Conservation (phyloP, 805 yeast species). For the Priceomyces haplophilus region DNA sequence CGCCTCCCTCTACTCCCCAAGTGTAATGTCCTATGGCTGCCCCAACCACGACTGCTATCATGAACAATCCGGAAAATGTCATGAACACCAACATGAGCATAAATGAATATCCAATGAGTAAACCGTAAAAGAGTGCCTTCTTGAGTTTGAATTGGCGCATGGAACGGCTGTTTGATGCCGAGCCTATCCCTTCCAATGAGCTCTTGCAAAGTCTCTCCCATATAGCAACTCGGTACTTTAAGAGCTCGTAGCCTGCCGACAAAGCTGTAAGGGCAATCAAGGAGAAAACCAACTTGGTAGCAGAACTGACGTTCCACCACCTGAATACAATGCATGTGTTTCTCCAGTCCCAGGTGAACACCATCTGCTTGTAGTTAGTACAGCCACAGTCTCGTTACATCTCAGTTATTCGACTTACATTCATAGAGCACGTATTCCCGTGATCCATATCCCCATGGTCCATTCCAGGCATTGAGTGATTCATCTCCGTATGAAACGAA, state of each 20-base stretch:
- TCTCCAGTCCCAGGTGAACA: conserved; percentile 75
- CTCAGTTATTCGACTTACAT: conserved; percentile 27
- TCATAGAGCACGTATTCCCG: conserved; percentile 51
- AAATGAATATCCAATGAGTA: conserved; percentile 68
- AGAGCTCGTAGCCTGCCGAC: conserved; percentile 59
- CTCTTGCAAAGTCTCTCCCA: conserved; percentile 25
- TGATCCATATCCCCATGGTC: conserved; percentile 16
- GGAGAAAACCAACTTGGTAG: conserved; percentile 49
- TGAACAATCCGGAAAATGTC: conserved; percentile 86
- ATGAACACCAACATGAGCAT: conserved; percentile 76
- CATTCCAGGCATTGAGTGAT: conserved; percentile 21
- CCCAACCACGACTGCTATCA: conserved; percentile 70
- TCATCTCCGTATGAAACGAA: conserved; percentile 8
- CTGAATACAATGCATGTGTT: conserved; percentile 69
- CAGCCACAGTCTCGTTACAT: not conserved
- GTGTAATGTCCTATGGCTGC: conserved; percentile 66
- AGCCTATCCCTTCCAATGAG: conserved; percentile 9
- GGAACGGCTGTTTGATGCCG: conserved; percentile 7
- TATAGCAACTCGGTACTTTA: conserved; percentile 28
- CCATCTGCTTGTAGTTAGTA: conserved; percentile 41
- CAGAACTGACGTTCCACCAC: conserved; percentile 75
- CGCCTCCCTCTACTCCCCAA: conserved; percentile 42
- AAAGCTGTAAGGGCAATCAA: conserved; percentile 46
- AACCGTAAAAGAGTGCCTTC: conserved; percentile 51
- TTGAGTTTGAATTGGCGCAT: conserved; percentile 19